Base-by-base conservation (phyloP, 192 early-diverging fungal species). In the Backusella australiensis region DNA sequence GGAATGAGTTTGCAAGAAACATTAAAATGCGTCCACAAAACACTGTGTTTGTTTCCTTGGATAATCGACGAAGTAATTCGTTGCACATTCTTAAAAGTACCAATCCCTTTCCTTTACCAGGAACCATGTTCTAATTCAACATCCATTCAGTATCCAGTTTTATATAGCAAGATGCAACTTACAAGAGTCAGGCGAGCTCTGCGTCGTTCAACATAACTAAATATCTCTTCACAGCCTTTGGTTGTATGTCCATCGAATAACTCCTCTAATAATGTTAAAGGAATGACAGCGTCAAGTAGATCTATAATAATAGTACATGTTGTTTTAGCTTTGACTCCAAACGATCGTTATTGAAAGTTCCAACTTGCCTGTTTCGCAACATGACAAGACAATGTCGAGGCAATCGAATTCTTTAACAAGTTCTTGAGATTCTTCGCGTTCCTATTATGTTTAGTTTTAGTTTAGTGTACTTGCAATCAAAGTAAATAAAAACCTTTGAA, bases 21-120 rank as follows among this genome's bases (percentile, higher is more conserved):
- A 96, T 87, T 67, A 96, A 83, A 34, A 99, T 94, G n/a, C 96
- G 91, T 1, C 97, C 96, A 72, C 91, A 92, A 73, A 92, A 91
- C 39, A 89, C 90, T 21, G 90, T 93, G 83, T 95, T 90, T 44
- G 89, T 91, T 3, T 93, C 88, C 65, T 94, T 94, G 2, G 96
- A 95, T n/a, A 96, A 85, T 71, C 97, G 88, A 6, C 95, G 87
- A 6, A 99, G 83, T n/a, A 98, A 80, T 26, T 93, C 93, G 79
- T 98, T 98, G 83, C 95, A 98, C 67, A 95, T 81, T 69, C 93
- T 83, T 44, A 99, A 87, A 42, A 99, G 80, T 3, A 93, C 86
- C 5, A 96, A 81, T 21, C 93, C 94, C 76, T 98, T 98, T 65
- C 97, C 97, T 74, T 87, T 88, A 1, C 82, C 89, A 15, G 94